Conservation (phyloP, 164 flowering plant species). For the Stephania japonica region DNA sequence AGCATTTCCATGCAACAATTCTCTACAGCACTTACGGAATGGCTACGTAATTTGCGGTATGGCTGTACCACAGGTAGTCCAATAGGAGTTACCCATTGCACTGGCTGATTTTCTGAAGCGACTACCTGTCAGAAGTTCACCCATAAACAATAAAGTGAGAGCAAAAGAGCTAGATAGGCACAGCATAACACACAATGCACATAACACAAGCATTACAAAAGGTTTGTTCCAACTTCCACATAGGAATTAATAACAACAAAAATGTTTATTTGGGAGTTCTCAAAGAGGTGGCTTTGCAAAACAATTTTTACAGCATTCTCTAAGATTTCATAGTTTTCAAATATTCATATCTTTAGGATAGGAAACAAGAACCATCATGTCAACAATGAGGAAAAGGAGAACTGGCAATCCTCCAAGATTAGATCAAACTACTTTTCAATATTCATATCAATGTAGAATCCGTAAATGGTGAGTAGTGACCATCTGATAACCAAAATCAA, state of each 20-base stretch:
- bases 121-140: slow-evolving; percentile 43
- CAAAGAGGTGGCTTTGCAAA: background rate
- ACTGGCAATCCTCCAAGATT: no score
- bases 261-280: background rate
- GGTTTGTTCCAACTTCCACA: no score
- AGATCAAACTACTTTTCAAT: background rate
- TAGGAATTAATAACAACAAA: background rate
- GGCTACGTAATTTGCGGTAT: slow-evolving; percentile 59
- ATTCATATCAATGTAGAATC: background rate
- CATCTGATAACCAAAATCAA: background rate
- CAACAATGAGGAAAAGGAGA: no score
- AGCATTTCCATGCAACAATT: background rate
- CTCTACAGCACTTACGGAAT: slow-evolving; percentile 41
- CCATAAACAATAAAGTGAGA: background rate
- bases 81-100: slow-evolving; percentile 78
- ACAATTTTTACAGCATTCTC: background rate
- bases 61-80: slow-evolving; percentile 96
- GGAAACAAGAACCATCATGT: no score
- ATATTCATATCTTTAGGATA: background rate
- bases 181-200: background rate
- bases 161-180: background rate
- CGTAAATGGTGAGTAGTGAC: background rate
- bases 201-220: background rate
- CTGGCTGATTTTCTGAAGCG: slow-evolving; percentile 70
- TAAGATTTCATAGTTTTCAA: background rate